Base-by-base conservation (phyloP, 345 rosid genomes). In the Physaria fendleri region DNA sequence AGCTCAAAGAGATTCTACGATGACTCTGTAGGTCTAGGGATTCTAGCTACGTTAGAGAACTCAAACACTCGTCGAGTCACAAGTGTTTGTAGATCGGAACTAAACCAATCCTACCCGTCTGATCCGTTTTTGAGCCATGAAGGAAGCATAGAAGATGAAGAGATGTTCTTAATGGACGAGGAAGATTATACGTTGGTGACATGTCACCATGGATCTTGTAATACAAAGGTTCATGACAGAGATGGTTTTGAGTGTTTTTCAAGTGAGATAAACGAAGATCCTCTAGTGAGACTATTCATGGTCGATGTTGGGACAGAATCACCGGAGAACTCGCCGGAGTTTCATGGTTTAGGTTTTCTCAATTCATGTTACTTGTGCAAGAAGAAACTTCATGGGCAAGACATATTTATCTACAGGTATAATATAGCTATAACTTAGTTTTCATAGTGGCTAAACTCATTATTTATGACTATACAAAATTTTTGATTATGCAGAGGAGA, bases 371-470 rank as follows among this genome's bases (percentile, higher is more conserved):
- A 81, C 57, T 61, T 78, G 53, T 88, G 98, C 59, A 62, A 62
- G 41, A 92, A 85, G 78, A 76, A 78, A 37, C 95, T 92, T 22
- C 79, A 79, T 11, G 95, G 89, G 45, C 73, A 63, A 55, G 93
- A 85, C 69, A 81, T 86, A 22, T 92, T 73, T 76, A 92, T 92
- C 77, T 92, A 88, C 82, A 84, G 95, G 92, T 88, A n/a, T n/a
- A n/a, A n/a, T n/a, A n/a, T n/a, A n/a, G n/a, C n/a, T n/a, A n/a
- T n/a, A n/a, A n/a, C n/a, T n/a, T n/a, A n/a, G n/a, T n/a, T n/a
- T n/a, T n/a, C n/a, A n/a, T n/a, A n/a, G n/a, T n/a, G n/a, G n/a
- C n/a, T n/a, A n/a, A n/a, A n/a, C n/a, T n/a, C n/a, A n/a, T n/a
- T n/a, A n/a, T n/a, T n/a, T n/a, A n/a, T n/a, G n/a, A n/a, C n/a